Evolutionary conservation across 305 asterid species (phyloP).

Genomic region (Andrographis paniculata): DNA sequence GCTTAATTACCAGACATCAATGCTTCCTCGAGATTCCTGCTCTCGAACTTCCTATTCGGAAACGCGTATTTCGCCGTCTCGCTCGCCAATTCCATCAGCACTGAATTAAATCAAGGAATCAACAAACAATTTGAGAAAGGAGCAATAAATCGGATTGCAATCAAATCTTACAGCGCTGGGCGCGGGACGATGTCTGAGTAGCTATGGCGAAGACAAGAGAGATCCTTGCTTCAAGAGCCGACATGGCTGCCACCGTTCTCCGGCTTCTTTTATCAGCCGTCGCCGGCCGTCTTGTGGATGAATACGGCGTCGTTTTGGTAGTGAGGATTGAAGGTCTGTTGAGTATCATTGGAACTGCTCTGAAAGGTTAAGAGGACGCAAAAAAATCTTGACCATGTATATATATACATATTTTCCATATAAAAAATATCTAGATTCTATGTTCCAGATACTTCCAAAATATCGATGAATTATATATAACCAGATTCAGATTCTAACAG

Average conservation of each 20-base stretch:
- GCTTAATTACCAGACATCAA: conserved; percentile 67
- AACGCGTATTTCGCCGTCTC: conserved; percentile 61
- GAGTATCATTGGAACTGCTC: conserved; percentile 31
- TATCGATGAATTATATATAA: no score
- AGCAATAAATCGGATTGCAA: neutral
- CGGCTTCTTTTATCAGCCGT: conserved; percentile 13
- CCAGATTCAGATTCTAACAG: no score
- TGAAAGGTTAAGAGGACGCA: no score
- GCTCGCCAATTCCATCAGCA: conserved; percentile 50
- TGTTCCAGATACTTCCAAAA: no score
- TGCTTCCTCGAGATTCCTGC: conserved; percentile 67
- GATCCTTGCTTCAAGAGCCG: conserved; percentile 49
- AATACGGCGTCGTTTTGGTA: neutral
- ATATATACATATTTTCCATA: no score
- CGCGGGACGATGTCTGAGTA: conserved; percentile 50
- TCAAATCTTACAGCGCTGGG: conserved; percentile 72
- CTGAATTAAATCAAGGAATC: conserved; percentile 21
- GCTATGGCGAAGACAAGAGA: conserved; percentile 76
- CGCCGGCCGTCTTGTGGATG: conserved; percentile 19
- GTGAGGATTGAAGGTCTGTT: conserved; percentile 12
- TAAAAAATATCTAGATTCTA: no score
- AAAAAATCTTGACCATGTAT: no score
- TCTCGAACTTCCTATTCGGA: conserved; percentile 52
- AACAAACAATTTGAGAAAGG: neutral
- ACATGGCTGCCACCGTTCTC: conserved; percentile 19